Evolutionary conservation across 2,329 filamentous ascomycete genomes (phyloP).

Genomic region (Trichophyton simii): DNA sequence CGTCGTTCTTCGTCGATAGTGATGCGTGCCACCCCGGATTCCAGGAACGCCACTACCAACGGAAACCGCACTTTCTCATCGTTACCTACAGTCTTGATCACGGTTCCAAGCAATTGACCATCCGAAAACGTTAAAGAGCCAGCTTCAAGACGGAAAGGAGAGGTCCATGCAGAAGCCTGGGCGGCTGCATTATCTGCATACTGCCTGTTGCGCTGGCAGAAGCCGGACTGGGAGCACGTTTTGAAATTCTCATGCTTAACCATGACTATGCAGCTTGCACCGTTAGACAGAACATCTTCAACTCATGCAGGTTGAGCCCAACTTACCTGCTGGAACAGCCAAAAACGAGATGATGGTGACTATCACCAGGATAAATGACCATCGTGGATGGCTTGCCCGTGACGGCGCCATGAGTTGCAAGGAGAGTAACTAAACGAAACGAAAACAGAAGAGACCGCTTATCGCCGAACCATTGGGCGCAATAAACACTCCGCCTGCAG

Average conservation of each 20-base stretch:
- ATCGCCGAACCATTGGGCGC: neutral
- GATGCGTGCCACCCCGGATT: conserved; percentile 77
- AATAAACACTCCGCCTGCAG: neutral
- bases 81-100: conserved; percentile 65
- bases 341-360: conserved; percentile 48
- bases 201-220: conserved; percentile 88
- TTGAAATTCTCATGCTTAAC: conserved; percentile 98
- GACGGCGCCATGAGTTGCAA: conserved; percentile 12
- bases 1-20: conserved; percentile 85
- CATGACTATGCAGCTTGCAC: conserved; percentile 41
- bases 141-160: conserved; percentile 66
- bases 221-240: conserved; percentile 87
- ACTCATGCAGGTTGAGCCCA: neutral
- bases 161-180: conserved; percentile 55
- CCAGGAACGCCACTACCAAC: conserved; percentile 73
- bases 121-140: conserved; percentile 63
- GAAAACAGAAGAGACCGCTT: neutral
- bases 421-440: neutral
- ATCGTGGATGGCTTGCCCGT: conserved; percentile 21
- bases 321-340: conserved; percentile 52
- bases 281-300: neutral
- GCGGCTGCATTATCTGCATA: conserved; percentile 66
- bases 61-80: conserved; percentile 63
- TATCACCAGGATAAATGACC: conserved; percentile 53
- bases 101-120: conserved; percentile 63